These are phyloP conservation scores for Lepraria neglecta DNA, from an alignment of 495 filamentous ascomycete genomes.

Conservation along the genomic window DNA sequence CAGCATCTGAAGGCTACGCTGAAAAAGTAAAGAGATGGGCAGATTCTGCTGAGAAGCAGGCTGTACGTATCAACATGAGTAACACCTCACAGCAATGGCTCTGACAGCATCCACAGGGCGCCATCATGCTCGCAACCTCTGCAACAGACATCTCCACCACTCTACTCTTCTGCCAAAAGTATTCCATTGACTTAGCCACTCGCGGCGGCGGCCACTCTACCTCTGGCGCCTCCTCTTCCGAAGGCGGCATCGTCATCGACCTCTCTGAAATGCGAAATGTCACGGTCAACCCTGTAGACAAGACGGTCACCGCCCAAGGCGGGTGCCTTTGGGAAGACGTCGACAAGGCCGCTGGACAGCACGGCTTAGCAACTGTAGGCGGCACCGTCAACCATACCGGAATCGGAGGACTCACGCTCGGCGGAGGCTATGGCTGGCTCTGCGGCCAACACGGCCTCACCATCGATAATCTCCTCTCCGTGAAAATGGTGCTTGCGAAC, in stretches of 20 bases:
- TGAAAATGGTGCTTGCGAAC: constrained; percentile 47
- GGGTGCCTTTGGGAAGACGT: constrained; percentile 53
- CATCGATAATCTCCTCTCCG: constrained; percentile 48
- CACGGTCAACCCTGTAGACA: constrained; percentile 37
- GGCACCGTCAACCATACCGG: constrained; percentile 57
- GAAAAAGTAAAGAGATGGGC: constrained; percentile 16
- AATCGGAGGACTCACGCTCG: constrained; percentile 52
- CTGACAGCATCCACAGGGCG: constrained; percentile 2
- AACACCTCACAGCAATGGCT: background rate
- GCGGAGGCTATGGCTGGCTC: constrained; percentile 53
- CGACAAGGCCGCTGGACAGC: constrained; percentile 42
- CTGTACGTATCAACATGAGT: background rate
- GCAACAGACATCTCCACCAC: constrained; percentile 16
- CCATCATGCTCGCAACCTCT: constrained; percentile 2
- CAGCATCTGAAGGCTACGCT: constrained; percentile 12
- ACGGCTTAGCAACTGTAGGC: constrained; percentile 51
- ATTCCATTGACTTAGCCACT: constrained; percentile 45
- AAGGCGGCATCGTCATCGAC: constrained; percentile 52
- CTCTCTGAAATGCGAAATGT: constrained; percentile 47
- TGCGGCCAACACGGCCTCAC: constrained; percentile 44
- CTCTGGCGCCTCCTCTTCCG: constrained; percentile 42
- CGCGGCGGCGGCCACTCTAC: constrained; percentile 51
- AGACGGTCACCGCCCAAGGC: constrained; percentile 46
- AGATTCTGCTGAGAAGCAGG: constrained; percentile 11
- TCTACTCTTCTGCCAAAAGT: constrained; percentile 27